These are phyloP conservation scores for Dryas drummondii DNA, from an alignment of 306 rosid genomes.

Conservation along the genomic window DNA sequence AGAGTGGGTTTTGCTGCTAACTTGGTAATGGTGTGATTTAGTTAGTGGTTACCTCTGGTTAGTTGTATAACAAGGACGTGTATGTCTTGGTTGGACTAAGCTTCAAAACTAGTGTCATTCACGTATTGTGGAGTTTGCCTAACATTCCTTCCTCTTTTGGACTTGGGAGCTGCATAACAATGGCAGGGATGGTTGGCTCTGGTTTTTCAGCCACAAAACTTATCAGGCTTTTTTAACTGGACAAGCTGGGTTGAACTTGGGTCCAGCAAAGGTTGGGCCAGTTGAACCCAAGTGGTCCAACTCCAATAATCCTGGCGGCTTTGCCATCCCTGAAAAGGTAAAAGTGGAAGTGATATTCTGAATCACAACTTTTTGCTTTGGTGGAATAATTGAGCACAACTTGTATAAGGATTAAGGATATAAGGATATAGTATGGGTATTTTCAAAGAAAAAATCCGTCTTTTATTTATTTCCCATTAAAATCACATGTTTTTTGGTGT, in stretches of 20 bases:
- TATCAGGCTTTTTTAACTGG: too few species aligned
- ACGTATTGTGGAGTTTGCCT: constrained; percentile 22
- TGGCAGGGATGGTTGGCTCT: neutral
- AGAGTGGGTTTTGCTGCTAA: too few species aligned
- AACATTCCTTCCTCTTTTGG: constrained; percentile 8
- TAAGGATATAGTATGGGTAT: too few species aligned
- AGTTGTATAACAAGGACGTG: constrained; percentile 3
- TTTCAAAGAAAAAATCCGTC: neutral
- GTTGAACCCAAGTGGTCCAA: neutral
- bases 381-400: too few species aligned
- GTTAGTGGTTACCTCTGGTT: neutral
- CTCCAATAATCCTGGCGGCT: neutral
- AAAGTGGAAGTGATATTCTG: neutral
- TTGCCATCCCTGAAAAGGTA: neutral
- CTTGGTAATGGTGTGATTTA: too few species aligned
- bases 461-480: neutral
- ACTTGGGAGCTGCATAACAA: constrained; percentile 10
- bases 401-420: too few species aligned
- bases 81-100: neutral
- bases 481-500: neutral
- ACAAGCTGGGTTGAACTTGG: neutral
- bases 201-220: neutral
- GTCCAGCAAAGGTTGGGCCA: neutral
- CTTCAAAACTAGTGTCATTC: neutral
- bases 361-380: neutral